Evolutionary conservation across 805 yeast species (phyloP), one percentile per base, ranked within the genome.

Genomic region (Ogataea degrootiae): DNA sequence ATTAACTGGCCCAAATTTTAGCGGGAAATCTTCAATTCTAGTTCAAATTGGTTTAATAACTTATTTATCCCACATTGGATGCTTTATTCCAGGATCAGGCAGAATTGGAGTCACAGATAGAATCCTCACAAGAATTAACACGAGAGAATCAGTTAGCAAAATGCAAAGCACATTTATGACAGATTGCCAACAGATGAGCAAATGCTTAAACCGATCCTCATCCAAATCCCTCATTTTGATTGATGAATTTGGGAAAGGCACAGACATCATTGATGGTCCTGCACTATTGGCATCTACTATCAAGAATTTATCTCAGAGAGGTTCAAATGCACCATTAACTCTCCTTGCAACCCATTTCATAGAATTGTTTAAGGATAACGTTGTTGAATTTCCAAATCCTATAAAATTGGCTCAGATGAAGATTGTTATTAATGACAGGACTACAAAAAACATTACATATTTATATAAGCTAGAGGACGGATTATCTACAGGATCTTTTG

Each of bases 211-310:
- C 48, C 71, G 67, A 53, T 72, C 76, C 26, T 74, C 79, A 0
- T 56, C 61, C 0, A 64, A 57, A 39, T 74, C 79, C 12, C 50
- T 80, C 26, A 51, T 80, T 2, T 57, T 79, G 6, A 65, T 79
- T 23, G 81, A 78, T 57, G 82, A 77, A 49, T 76, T 74, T 59
- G 83, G 82, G 0, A 75, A 76, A 49, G 82, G 82, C 0, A 77
- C 79, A 0, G 77, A 74, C 54, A 52, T 69, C 0, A 54, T 68
- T 12, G 76, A 75, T 52, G 79, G 79, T 0, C 76, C 76, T 0
- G 64, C 77, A 1, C 45, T 75, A 11, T 65, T 74, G 46, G 77
- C 76, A 1, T 56, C 76, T 0, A 55, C 70, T 3, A 48, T 76
- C 5, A 60, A 60, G 17, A 42, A 57, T 15, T 43, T 72, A 1